Evolutionary conservation across 192 early-diverging fungal genomes (phyloP), one percentile per base, ranked within the genome.

Genomic region (Podila minutissima): DNA sequence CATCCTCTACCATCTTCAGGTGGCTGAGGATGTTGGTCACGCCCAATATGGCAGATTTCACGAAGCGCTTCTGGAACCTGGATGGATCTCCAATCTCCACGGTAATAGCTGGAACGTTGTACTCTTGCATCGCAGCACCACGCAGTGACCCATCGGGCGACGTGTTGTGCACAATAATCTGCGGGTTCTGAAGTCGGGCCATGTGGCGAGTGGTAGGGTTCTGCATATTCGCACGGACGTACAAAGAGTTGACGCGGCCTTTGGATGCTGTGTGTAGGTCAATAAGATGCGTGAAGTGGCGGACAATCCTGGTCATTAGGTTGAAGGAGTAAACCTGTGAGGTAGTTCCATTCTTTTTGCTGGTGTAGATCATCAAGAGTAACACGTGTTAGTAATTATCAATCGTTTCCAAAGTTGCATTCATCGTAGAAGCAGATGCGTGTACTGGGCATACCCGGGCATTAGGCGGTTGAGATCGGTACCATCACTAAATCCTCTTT

Each of bases 31-130:
- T 89, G 62, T 89, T 89, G 53, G 87, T 88, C 10, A 92, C 89
- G 31, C 89, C 89, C 31, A 91, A 59, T 12, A 92, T 82, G 11
- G 86, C 90, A 68, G 85, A 88, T 73, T 89, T 90, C 28, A 95
- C 93, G 82, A 88, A 97, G 69, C 90, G 88, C 69, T 94, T 94
- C 74, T 97, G 94, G 85, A 97, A 95, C 32, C 90, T 75, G 32
- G 93, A 90, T 19, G 96, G 96, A 67, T 97, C 93, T 59, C 96
- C 96, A 74, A 97, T 96, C 75, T 97, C 96, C 31, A 97, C 95
- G 2, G 95, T 96, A 46, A 97, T 96, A 15, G 96, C 94, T 20
- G 88, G 89, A 29, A 97, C 92, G 38, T 93, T 90, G 29, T 90
- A 87, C 62, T 89, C 82, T 32, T 72, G 71, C 81, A 87, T 89